Evolutionary conservation across 2,329 filamentous ascomycete species (phyloP).

Genomic region (Venturia aucupariae): DNA sequence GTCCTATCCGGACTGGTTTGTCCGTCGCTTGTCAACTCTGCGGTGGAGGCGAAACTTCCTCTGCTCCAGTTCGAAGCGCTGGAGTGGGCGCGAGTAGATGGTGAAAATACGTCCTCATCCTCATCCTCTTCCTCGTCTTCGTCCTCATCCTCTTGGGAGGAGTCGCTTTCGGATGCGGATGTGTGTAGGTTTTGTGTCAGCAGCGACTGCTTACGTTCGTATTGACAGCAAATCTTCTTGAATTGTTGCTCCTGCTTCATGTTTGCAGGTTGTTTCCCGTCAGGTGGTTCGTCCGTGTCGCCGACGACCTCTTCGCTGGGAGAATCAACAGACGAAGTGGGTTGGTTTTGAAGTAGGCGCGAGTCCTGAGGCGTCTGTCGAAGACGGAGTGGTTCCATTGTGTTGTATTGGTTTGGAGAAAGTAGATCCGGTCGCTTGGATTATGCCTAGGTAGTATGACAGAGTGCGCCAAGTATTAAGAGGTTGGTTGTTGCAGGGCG

Average conservation of each 20-base stretch:
- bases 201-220: constrained; percentile 64
- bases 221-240: constrained; percentile 38
- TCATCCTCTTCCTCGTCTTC: constrained; percentile 29
- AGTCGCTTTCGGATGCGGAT: constrained; percentile 34
- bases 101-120: constrained; percentile 21
- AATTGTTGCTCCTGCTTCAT: constrained; percentile 32
- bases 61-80: constrained; percentile 67
- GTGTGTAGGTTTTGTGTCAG: constrained; percentile 67
- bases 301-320: constrained; percentile 52
- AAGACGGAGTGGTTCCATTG: constrained; percentile 5
- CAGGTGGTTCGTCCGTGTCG: constrained; percentile 84
- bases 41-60: constrained; percentile 70
- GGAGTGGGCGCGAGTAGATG: constrained; percentile 34
- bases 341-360: constrained; percentile 15
- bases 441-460: neutral
- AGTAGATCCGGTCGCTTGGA: neutral
- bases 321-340: constrained; percentile 14
- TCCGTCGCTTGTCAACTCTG: constrained; percentile 89
- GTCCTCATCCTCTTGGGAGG: constrained; percentile 31
- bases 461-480: constrained; percentile 8
- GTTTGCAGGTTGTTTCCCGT: constrained; percentile 41
- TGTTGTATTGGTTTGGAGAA: neutral
- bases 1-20: constrained; percentile 80
- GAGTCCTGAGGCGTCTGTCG: constrained; percentile 11
- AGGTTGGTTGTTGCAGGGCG: neutral